Evolutionary conservation across 768 basidiomycete genomes (phyloP).

Genomic region (Pleurotus salmoneostramineus): DNA sequence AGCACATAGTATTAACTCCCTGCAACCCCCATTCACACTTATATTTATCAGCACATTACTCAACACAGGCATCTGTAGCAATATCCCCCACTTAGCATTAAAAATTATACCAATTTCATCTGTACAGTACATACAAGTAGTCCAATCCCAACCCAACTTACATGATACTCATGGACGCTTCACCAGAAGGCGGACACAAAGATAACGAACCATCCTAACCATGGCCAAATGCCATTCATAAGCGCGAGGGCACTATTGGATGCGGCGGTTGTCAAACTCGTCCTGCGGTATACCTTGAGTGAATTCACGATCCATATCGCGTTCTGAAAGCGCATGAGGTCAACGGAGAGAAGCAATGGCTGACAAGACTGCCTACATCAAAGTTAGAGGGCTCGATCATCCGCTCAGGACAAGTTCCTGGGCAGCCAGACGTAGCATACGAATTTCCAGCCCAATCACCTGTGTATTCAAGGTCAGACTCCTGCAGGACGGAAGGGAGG

Average conservation of each 20-base stretch:
- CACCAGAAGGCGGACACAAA: not conserved
- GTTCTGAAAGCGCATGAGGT: slow-evolving; percentile 41
- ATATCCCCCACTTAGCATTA: too few relatives aligned
- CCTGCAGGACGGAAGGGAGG: slow-evolving; percentile 6
- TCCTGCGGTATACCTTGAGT: slow-evolving; percentile 70
- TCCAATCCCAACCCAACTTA: too few relatives aligned
- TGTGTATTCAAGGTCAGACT: slow-evolving; percentile 18
- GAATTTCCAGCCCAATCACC: slow-evolving; percentile 86
- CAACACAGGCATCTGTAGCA: too few relatives aligned
- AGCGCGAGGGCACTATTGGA: not conserved
- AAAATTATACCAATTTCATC: too few relatives aligned
- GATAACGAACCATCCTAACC: not conserved
- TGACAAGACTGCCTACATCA: slow-evolving; percentile 40
- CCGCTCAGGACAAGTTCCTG: slow-evolving; percentile 63
- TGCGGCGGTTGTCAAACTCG: slow-evolving; percentile 27
- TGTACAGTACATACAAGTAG: too few relatives aligned
- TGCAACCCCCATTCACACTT: too few relatives aligned
- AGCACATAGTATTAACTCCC: not conserved
- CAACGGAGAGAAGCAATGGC: not conserved
- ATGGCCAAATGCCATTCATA: not conserved
- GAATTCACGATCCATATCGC: slow-evolving; percentile 80
- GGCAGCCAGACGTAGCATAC: slow-evolving; percentile 69
- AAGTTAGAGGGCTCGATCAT: slow-evolving; percentile 71
- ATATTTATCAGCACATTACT: too few relatives aligned
- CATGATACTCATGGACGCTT: too few relatives aligned